Evolutionary conservation across 2,329 filamentous ascomycete species (phyloP), one percentile per base, ranked within the genome.

Genomic region (Rhynchosporium graminicola): DNA sequence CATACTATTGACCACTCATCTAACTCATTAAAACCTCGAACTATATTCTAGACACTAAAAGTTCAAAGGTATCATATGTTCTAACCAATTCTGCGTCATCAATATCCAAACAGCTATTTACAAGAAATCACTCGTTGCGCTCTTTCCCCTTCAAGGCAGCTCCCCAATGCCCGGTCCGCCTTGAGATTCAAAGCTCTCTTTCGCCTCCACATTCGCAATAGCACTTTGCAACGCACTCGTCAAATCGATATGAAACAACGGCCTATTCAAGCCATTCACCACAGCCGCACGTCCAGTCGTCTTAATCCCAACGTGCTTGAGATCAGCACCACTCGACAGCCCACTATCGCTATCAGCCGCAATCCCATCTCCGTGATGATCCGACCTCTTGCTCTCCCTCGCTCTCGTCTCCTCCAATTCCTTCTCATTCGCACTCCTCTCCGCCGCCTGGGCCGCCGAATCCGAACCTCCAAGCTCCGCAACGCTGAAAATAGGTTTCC

Each of bases 401-500:
- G 63, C 65, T 6, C 63, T 51, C 10, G 70, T 68, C 29, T 72
- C 68, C 9, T 70, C 68, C 3, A 72, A 67, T 15, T 77, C 77
- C 63, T 79, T 82, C 71, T 85, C 82, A 72, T 89, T 88, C 59
- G 83, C 82, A 31, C 82, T 78, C 31, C 82, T 78, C 70, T 93
- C 88, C 0, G 90, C 90, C 7, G 80, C 80, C 0, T 85, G 85
- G 0, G 89, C 88, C 0, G 90, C 90, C 4, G 88, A 91, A 59
- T 86, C 78, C 4, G 80, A 79, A 26, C 92, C 89, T 65, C 91
- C 87, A 67, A 96, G 87, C 73, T 97, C 92, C 2, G 94, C 91
- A 28, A 98, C 92, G 72, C 87, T 92, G 80, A 97, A 98, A 67
- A 98, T 92, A n/a, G 92, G 91, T 74, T 91, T 93, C 94, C 93